phyloP scores from a whole-genome alignment of 495 filamentous ascomycete species.

The Talaromyces borbonicus region DNA sequence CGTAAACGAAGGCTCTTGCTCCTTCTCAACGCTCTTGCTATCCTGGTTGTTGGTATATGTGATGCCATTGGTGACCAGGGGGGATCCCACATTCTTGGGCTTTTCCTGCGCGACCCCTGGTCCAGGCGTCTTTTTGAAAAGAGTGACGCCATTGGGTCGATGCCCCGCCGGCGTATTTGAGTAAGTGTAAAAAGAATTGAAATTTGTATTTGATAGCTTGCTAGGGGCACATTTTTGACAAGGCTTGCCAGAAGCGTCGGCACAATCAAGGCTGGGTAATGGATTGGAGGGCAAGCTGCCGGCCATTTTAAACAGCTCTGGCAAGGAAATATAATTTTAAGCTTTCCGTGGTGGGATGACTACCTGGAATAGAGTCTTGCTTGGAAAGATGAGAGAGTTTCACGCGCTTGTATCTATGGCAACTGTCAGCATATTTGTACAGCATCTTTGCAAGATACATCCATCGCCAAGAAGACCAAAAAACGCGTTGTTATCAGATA shows the following conservation, averaged over 20 bases:
- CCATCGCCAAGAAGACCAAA: neutral
- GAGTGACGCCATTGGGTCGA: conserved; percentile 7
- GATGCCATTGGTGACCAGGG: conserved; percentile 28
- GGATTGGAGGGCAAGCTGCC: neutral
- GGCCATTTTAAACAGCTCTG: conserved; percentile 3
- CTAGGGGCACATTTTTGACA: neutral
- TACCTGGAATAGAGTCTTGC: neutral
- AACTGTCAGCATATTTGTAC: conserved; percentile 8
- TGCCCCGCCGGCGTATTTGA: conserved; percentile 1
- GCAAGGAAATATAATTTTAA: neutral
- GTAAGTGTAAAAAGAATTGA: neutral
- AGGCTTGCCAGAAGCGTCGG: neutral
- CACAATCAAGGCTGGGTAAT: neutral
- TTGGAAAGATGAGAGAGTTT: neutral
- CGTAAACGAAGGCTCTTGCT: conserved; percentile 15
- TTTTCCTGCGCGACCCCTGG: conserved; percentile 6
- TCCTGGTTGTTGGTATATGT: conserved; percentile 23
- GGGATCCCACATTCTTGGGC: conserved; percentile 34
- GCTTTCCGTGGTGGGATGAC: conserved; percentile 3
- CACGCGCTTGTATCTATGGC: conserved; percentile 7
- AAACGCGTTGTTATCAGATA: too few species aligned
- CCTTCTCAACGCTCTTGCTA: conserved; percentile 10
- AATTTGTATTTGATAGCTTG: neutral
- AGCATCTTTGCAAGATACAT: conserved; percentile 5
- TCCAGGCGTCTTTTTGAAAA: conserved; percentile 3